These are phyloP conservation scores for Anacardium occidentale DNA, from an alignment of 345 rosid species.

Conservation along the genomic window DNA sequence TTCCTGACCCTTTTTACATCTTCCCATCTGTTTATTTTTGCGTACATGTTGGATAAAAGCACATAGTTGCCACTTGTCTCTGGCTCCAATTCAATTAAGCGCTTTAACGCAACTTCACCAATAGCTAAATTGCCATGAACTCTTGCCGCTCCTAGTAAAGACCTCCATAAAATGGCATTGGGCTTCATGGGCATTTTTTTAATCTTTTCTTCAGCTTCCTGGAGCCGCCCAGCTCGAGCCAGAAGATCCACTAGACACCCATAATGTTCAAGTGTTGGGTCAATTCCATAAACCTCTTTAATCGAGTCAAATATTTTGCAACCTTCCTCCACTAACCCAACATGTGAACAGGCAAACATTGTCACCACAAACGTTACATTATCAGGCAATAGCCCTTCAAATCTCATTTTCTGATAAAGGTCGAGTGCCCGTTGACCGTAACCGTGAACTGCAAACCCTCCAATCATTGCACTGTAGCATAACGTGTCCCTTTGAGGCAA, in stretches of 20 bases:
- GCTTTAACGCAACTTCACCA: constrained; percentile 48
- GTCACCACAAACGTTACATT: constrained; percentile 50
- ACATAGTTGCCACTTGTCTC: constrained; percentile 63
- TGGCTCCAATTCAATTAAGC: constrained; percentile 47
- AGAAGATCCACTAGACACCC: constrained; percentile 67
- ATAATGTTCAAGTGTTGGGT: constrained; percentile 63
- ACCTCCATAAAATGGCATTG: constrained; percentile 61
- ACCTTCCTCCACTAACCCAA: constrained; percentile 52
- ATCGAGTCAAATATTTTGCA: constrained; percentile 49
- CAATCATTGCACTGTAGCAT: constrained; percentile 64
- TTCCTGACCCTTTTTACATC: constrained; percentile 55
- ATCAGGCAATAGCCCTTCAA: constrained; percentile 47
- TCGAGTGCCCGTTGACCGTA: constrained; percentile 44
- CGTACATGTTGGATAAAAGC: constrained; percentile 63
- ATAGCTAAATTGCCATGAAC: constrained; percentile 47
- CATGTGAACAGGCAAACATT: constrained; percentile 60
- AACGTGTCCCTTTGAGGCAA: constrained; percentile 39
- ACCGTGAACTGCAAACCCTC: constrained; percentile 53
- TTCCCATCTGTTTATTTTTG: constrained; percentile 51
- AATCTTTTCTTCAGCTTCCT: constrained; percentile 53
- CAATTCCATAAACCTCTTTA: constrained; percentile 31
- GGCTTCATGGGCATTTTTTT: constrained; percentile 63
- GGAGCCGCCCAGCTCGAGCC: constrained; percentile 28
- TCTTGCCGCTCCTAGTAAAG: constrained; percentile 62
- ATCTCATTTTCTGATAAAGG: constrained; percentile 29